These are phyloP conservation scores for Triticum turgidum DNA, from an alignment of 176 grass and related monocot species.

Conservation along the genomic window DNA sequence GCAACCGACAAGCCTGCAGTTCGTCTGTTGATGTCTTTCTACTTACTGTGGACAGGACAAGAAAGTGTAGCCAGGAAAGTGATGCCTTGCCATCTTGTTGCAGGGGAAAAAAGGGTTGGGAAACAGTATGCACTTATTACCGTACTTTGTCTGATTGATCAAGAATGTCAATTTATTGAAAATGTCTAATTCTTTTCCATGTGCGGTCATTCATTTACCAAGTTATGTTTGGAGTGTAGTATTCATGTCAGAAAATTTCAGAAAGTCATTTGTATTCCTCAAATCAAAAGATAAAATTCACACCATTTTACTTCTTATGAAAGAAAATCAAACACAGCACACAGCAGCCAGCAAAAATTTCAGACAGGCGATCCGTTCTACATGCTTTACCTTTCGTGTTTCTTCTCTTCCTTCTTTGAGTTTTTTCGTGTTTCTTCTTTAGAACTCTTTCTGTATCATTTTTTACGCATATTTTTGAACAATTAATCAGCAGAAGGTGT, in stretches of 20 bases:
- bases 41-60: background rate
- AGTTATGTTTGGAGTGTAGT: background rate
- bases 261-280: background rate
- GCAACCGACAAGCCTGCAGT: background rate
- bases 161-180: background rate
- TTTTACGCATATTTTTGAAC: background rate
- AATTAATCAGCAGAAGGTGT: background rate
- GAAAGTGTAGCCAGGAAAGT: background rate
- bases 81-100: background rate
- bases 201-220: too few relatives aligned
- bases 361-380: background rate
- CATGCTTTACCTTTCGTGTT: background rate
- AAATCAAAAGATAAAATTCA: background rate
- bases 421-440: background rate
- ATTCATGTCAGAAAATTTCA: background rate
- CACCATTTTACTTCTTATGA: too few relatives aligned
- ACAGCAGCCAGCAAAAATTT: background rate
- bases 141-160: background rate
- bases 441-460: background rate
- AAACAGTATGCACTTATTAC: background rate
- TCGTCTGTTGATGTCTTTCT: background rate
- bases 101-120: background rate
- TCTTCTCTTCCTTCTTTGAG: background rate
- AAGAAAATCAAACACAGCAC: background rate
- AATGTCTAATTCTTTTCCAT: background rate